Conservation (phyloP, 495 filamentous ascomycete genomes). For the Thermothielavioides terrestris region DNA sequence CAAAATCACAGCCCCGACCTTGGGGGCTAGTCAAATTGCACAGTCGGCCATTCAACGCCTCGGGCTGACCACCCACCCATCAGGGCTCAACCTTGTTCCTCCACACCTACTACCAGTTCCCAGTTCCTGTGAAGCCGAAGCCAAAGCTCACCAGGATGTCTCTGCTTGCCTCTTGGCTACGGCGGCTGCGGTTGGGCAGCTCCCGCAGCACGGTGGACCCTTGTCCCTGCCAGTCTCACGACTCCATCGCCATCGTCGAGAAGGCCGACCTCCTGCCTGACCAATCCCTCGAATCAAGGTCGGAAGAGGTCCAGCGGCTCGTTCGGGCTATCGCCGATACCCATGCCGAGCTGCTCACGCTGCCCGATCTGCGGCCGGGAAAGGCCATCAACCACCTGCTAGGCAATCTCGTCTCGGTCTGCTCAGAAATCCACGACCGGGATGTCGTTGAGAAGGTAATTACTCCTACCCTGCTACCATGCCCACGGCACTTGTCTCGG, state of each 20-base stretch:
- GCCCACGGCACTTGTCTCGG: not conserved
- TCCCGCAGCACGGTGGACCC: not conserved
- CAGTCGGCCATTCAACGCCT: too few relatives aligned
- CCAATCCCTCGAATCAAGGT: constrained; percentile 3
- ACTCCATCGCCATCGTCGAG: constrained; percentile 18
- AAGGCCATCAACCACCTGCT: constrained; percentile 17
- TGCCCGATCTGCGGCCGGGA: constrained; percentile 12
- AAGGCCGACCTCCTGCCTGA: constrained; percentile 13
- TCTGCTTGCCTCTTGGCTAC: constrained; percentile 12
- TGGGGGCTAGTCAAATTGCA: too few relatives aligned
- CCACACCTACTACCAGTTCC: not conserved
- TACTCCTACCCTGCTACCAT: not conserved
- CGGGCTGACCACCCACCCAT: too few relatives aligned
- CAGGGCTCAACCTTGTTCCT: not conserved
- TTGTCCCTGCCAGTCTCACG: constrained; percentile 11
- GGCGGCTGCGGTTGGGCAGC: constrained; percentile 14
- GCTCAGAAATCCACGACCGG: constrained; percentile 18
- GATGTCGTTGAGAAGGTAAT: constrained; percentile 16
- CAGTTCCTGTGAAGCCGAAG: not conserved
- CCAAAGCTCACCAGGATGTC: constrained; percentile 1
- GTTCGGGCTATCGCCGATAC: constrained; percentile 14
- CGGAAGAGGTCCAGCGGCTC: constrained; percentile 7
- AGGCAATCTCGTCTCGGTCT: constrained; percentile 19
- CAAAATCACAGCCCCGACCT: too few relatives aligned
- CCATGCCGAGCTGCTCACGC: constrained; percentile 14